Percentiles rank a stretch among this genome's conserved stretches.
phyloP scores from a whole-genome alignment of 441 rosid genomes.

The California macrophylla region DNA sequence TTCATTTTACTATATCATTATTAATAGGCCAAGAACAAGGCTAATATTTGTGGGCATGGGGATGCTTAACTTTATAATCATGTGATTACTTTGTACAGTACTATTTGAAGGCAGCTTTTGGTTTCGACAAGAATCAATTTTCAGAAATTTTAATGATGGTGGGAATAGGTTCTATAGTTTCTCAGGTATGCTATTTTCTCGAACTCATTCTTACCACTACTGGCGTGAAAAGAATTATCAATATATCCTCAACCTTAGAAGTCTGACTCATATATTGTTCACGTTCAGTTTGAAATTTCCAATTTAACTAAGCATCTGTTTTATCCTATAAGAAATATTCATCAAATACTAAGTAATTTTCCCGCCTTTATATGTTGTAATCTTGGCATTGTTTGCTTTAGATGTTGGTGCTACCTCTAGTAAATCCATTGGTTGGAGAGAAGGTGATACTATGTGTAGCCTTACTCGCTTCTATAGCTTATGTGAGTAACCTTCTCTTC shows the following conservation, averaged over 20 bases:
- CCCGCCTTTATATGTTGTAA: background rate
- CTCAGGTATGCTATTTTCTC: slow-evolving; percentile 32
- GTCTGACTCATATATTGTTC: background rate
- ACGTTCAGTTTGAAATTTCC: background rate
- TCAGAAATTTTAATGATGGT: slow-evolving; percentile 45
- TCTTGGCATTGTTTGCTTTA: slow-evolving; percentile 1
- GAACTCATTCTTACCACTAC: background rate
- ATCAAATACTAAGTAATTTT: background rate
- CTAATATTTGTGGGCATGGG: background rate
- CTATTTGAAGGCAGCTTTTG: slow-evolving; percentile 48
- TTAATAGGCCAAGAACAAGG: background rate
- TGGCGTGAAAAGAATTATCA: background rate
- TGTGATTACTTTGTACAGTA: slow-evolving; percentile 27
- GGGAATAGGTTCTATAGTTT: slow-evolving; percentile 41
- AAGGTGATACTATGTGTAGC: slow-evolving; percentile 36
- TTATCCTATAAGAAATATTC: background rate
- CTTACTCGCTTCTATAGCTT: slow-evolving; percentile 43
- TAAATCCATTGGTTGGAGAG: slow-evolving; percentile 44
- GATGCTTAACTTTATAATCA: background rate
- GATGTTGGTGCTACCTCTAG: slow-evolving; percentile 46
- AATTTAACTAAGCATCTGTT: background rate
- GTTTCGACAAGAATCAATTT: slow-evolving; percentile 44
- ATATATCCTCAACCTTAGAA: background rate
- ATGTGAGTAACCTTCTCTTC: slow-evolving; percentile 31
- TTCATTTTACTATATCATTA: background rate